These are phyloP conservation scores for Camellia lanceoleosa DNA, from an alignment of 148 eudicot genomes.

Conservation along the genomic window DNA sequence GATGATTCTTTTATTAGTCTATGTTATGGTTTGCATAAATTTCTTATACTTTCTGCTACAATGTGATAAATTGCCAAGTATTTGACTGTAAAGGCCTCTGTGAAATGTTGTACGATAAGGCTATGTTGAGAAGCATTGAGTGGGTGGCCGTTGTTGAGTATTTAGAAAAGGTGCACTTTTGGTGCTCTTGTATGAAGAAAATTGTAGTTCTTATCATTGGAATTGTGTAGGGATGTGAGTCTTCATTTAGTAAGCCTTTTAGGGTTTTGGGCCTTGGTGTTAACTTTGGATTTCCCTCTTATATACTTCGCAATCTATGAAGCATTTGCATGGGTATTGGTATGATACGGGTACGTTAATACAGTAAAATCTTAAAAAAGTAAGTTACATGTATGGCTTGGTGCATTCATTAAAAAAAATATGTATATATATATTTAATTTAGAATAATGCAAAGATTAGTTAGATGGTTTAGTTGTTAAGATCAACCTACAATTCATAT, in stretches of 20 bases:
- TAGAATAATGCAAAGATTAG: no score
- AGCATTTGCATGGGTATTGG: no score
- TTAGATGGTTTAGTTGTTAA: no score
- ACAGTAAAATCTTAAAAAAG: no score
- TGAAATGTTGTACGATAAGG: background rate
- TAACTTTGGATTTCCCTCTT: no score
- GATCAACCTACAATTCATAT: no score
- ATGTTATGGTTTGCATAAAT: background rate
- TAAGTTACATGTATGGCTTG: no score
- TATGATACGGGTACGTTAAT: no score
- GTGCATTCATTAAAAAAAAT: no score
- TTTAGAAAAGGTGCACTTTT: background rate
- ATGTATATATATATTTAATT: no score
- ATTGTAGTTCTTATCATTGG: background rate
- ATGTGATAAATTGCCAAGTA: background rate
- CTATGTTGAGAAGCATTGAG: background rate
- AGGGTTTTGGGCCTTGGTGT: background rate
- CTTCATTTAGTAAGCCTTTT: background rate
- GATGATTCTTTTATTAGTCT: constrained; percentile 1
- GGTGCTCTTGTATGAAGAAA: background rate
- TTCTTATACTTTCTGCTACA: background rate
- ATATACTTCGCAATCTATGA: no score
- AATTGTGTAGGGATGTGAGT: background rate
- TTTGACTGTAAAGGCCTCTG: background rate
- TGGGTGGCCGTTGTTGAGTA: background rate